Base-by-base conservation (phyloP, 2,329 filamentous ascomycete genomes). In the Ascochyta rabiei region DNA sequence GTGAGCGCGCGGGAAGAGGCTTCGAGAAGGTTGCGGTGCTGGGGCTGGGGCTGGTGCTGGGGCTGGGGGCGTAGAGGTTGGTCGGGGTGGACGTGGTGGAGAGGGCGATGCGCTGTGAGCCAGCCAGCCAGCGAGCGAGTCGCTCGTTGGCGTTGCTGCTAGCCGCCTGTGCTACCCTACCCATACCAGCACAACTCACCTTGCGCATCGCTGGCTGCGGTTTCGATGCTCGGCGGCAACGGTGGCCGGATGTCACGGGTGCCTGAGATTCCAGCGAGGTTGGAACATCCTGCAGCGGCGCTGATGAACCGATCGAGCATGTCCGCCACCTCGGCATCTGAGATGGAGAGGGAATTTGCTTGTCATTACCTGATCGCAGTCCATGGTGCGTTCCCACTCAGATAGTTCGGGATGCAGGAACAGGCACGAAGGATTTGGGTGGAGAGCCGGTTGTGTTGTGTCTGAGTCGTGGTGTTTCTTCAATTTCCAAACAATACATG, bases 361-460 rank as follows among this genome's bases (percentile, higher is more conserved):
- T 33, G 21, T 16, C 13, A 48, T 41, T 48, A 48, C 26, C 42
- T 19, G 33, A 44, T 44, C 40, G 26, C 18, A 16, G n/a, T 45
- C 48, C 18, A 42, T 28, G 30, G 15, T n/a, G 30, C 13, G 30
- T 16, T 34, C n/a, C n/a, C 15, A 34, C 31, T 41, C 35, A 26
- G 15, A 33, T 24, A 23, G 23, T 16, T 34, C n/a, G 40, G 10
- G 39, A 26, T n/a, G 41, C 42, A 46, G 48, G 42, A 34, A 34
- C 21, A 40, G 21, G 40, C 48, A 40, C 35, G 35, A 46, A 52
- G 48, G 48, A 52, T 52, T 52, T 35, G 28, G 28, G 34, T 45
- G 34, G 41, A 23, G 48, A 37, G 34, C 21, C 1, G 15, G 24
- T 23, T 38, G 9, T n/a, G 31, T 33, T 2, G 10, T 13, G 28